Evolutionary conservation across 1,139 yeast genomes (phyloP).

Genomic region (Debaryomyces sp.): DNA sequence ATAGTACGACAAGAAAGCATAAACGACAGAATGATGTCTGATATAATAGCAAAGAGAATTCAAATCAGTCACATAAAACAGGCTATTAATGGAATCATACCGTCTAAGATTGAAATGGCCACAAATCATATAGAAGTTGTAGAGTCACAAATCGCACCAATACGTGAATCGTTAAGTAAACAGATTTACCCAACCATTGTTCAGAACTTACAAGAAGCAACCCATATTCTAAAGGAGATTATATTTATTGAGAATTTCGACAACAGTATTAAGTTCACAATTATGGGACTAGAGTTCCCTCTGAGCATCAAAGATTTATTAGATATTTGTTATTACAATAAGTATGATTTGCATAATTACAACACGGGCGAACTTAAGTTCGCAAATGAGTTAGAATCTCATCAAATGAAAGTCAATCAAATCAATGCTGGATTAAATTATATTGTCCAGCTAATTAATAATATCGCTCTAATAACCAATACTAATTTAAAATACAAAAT

Average conservation of each 20-base stretch:
- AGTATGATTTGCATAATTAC: constrained; percentile 12
- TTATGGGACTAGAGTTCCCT: constrained; percentile 43
- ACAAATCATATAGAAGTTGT: constrained; percentile 30
- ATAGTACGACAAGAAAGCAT: constrained; percentile 23
- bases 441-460: constrained; percentile 29
- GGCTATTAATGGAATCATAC: constrained; percentile 20
- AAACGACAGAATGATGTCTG: constrained; percentile 30
- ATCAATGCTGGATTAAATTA: constrained; percentile 39
- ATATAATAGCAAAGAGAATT: constrained; percentile 29
- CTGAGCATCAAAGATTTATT: constrained; percentile 32
- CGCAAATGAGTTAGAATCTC: constrained; percentile 9
- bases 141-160: constrained; percentile 31
- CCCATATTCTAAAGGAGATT: constrained; percentile 25
- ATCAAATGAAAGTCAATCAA: constrained; percentile 19
- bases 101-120: constrained; percentile 19
- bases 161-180: constrained; percentile 24
- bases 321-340: constrained; percentile 32
- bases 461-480: constrained; percentile 29
- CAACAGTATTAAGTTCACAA: constrained; percentile 28
- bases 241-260: constrained; percentile 31
- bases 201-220: constrained; percentile 19
- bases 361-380: constrained; percentile 8
- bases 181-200: constrained; percentile 28
- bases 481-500: constrained; percentile 33
- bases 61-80: constrained; percentile 24